Percentiles rank a stretch among this genome's conserved stretches.
Evolutionary conservation across 169 alveolate genomes (phyloP).

Genomic region (Ichthyophthirius multifiliis): DNA sequence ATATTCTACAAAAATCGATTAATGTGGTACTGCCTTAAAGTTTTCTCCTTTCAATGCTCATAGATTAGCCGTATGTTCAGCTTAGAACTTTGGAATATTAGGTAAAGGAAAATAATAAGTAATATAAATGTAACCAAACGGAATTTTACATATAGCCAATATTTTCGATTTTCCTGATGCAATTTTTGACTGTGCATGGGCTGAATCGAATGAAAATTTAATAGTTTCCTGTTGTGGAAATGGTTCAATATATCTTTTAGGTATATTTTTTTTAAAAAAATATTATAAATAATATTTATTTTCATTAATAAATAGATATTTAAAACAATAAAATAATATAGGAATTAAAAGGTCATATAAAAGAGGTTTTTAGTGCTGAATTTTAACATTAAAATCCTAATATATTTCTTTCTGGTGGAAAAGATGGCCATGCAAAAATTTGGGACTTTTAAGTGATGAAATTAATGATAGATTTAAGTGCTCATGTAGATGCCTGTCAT

Average conservation of each 20-base stretch:
- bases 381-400: constrained; percentile 57
- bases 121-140: background rate
- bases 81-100: constrained; percentile 58
- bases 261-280: background rate
- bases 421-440: constrained; percentile 49
- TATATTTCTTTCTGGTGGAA: constrained; percentile 49
- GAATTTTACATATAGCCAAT: constrained; percentile 8
- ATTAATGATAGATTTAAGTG: constrained; percentile 14
- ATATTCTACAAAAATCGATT: background rate
- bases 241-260: constrained; percentile 40
- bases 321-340: background rate
- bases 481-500: constrained; percentile 57
- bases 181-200: constrained; percentile 61
- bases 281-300: background rate
- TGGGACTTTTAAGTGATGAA: constrained; percentile 49
- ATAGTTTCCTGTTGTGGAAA: constrained; percentile 59
- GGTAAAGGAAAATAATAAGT: constrained; percentile 13
- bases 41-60: constrained; percentile 63
- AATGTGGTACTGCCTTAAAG: constrained; percentile 47
- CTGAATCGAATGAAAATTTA: constrained; percentile 59
- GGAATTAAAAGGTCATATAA: constrained; percentile 24
- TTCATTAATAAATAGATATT: background rate
- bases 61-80: constrained; percentile 48
- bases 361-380: constrained; percentile 41
- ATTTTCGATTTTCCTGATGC: constrained; percentile 54